These are phyloP conservation scores for Musa balbisiana DNA, from an alignment of 202 grass and related monocot genomes.

Conservation along the genomic window DNA sequence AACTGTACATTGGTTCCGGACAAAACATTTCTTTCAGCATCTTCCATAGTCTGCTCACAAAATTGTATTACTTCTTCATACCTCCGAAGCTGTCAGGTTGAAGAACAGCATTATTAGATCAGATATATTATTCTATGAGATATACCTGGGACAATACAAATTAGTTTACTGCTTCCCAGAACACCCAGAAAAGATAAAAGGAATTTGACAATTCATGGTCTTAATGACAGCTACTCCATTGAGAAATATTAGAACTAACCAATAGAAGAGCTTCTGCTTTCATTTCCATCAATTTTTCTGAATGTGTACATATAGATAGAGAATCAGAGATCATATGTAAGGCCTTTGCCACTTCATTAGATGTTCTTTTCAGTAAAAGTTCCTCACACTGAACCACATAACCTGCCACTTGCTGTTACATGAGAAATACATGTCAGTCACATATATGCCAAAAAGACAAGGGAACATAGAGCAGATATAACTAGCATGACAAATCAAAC, in stretches of 20 bases:
- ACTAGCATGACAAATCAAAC: not conserved
- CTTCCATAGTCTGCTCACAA: conserved; percentile 57
- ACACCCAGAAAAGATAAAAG: not conserved
- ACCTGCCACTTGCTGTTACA: conserved; percentile 53
- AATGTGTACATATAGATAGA: conserved; percentile 55
- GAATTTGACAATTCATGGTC: not conserved
- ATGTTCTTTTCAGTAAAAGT: conserved; percentile 67
- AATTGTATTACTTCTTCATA: conserved; percentile 88
- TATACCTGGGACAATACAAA: not conserved
- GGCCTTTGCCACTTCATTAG: conserved; percentile 49
- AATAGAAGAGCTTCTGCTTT: conserved; percentile 74
- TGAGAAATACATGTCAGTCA: conserved; percentile 7
- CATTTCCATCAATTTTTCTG: conserved; percentile 72
- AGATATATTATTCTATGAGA: not conserved
- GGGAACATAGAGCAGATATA: not conserved
- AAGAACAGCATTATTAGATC: conserved; percentile 18
- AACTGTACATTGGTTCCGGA: conserved; percentile 28
- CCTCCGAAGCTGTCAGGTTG: conserved; percentile 47
- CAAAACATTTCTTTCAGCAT: conserved; percentile 48
- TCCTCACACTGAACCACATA: conserved; percentile 49
- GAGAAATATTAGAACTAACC: conserved; percentile 33
- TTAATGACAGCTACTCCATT: not conserved
- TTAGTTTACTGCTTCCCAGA: not conserved
- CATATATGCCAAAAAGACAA: not conserved
- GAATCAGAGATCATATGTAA: conserved; percentile 75